Evolutionary conservation across 2,329 filamentous ascomycete genomes (phyloP).

Genomic region (Clarireedia homoeocarpa): DNA sequence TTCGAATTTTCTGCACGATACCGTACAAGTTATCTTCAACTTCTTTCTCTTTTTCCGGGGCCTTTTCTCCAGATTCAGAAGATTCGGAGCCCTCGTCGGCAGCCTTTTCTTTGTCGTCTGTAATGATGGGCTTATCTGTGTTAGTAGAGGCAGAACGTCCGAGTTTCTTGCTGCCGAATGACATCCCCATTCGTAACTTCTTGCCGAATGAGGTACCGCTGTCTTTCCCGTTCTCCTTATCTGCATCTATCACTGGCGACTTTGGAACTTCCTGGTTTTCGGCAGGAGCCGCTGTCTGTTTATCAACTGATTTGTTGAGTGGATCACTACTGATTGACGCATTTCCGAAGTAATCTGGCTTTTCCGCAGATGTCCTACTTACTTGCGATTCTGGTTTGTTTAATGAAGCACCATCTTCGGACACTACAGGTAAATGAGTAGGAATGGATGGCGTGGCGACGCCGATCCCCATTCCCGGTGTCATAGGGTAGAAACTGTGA

Average conservation of each 20-base stretch:
- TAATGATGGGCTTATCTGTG: conserved; percentile 65
- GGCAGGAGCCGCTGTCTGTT: too few species aligned
- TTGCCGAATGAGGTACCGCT: conserved; percentile 65
- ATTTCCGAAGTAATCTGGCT: conserved; percentile 69
- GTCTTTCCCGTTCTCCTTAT: conserved; percentile 51
- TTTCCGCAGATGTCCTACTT: conserved; percentile 55
- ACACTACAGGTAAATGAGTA: conserved; percentile 36
- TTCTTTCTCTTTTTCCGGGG: conserved; percentile 61
- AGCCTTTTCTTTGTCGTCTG: conserved; percentile 80
- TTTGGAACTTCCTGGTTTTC: conserved; percentile 36
- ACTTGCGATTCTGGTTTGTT: conserved; percentile 49
- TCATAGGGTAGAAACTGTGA: conserved; percentile 41
- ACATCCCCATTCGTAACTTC: conserved; percentile 64
- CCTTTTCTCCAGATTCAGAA: conserved; percentile 48
- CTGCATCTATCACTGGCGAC: conserved; percentile 37
- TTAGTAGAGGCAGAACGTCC: conserved; percentile 59
- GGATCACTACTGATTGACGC: conserved; percentile 41
- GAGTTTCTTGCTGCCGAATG: conserved; percentile 79
- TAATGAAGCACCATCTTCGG: conserved; percentile 41
- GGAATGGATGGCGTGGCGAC: conserved; percentile 57
- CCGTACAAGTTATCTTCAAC: conserved; percentile 70
- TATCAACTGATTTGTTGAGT: conserved; percentile 38
- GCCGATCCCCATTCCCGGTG: conserved; percentile 72
- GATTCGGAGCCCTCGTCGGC: conserved; percentile 51
- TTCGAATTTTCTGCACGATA: conserved; percentile 62